Base-by-base conservation (phyloP, 495 filamentous ascomycete genomes). In the Penicillium lividum region DNA sequence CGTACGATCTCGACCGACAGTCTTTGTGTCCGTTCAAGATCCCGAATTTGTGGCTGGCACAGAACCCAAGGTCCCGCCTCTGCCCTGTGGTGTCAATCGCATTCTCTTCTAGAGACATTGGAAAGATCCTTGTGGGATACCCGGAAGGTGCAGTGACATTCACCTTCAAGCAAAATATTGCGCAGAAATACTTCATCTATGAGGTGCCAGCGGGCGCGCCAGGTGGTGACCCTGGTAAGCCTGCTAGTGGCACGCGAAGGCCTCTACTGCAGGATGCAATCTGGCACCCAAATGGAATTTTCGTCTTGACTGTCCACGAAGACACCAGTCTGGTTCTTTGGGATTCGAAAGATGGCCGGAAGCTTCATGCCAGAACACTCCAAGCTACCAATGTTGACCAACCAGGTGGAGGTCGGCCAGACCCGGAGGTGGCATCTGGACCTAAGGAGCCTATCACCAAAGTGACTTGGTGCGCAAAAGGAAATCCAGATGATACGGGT, bases 201-300 rank as follows among this genome's bases (percentile, higher is more conserved):
- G 80, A 89, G 59, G 68, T 97, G 3, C 90, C 90, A 0, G 76
- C 83, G 30, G 91, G 92, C 9, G 92, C 93, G n/a, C 86, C 88
- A 3, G 94, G 93, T n/a, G 92, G 92, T 6, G 89, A 93, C 66
- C 75, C 80, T 28, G 81, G 87, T 62, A 79, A 82, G 18, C 72
- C 79, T 16, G 57, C 69, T 18, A 78, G 73, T 29, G 81, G 74
- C 11, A 61, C 78, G 56, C 81, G 91, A 54, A 86, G 74, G 56
- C 93, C 93, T 9, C 80, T 77, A 50, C 70, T 98, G 57, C 89
- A 82, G 1, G 87, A 92, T 55, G 93, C 89, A 0, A 64, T 91
- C 36, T 98, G 94, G 94, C 94, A 98, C 74, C 94, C 94, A 1
- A 95, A 92, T 28, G 94, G 94, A 0, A 94, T 89, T 0, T 98